Base-by-base conservation (phyloP, 2,329 filamentous ascomycete species). In the Exophiala sp. region DNA sequence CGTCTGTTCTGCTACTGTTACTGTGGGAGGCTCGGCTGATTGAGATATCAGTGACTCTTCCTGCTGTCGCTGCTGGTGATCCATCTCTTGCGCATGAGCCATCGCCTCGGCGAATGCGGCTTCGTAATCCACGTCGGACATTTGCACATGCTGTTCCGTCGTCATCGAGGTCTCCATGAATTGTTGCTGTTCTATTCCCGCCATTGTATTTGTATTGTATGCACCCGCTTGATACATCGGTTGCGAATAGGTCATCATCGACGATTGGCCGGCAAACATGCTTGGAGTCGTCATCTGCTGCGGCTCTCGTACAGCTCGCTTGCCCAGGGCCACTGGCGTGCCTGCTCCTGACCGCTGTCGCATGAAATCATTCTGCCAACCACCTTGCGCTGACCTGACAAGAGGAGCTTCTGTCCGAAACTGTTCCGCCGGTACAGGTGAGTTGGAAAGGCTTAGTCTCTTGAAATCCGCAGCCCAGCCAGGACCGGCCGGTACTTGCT, bases 361-460 rank as follows among this genome's bases (percentile, higher is more conserved):
- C 59, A 77, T 63, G 60, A 84, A 83, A 58, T 83, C 80, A 60
- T 79, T 72, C 44, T 82, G 80, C 81, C 81, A 83, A 68, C 71
- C 69, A 57, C 65, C 60, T 27, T 65, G 62, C 1, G 59, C 46
- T 34, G 58, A 58, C 23, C 56, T 58, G 16, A 63, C 60, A 49
- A 65, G 48, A 19, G 67, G 63, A 16, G 66, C 65, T 49, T 70
- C 64, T 19, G 66, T 65, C 37, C 66, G 65, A 64, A 72, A 65
- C 56, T 75, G 72, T 66, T 70, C 60, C 59, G 77, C 69, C 61
- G 74, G 67, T 62, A 78, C 61, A 61, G 74, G 60, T 55, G 70
- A 60, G 65, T 67, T 68, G 67, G 73, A 62, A 3, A 66, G 65
- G 9, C 69, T 68, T 24, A 75, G 64, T 9, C 67, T 65, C 51